phyloP scores from a whole-genome alignment of 73 alveolate genomes.

The Paramecium caudatum region DNA sequence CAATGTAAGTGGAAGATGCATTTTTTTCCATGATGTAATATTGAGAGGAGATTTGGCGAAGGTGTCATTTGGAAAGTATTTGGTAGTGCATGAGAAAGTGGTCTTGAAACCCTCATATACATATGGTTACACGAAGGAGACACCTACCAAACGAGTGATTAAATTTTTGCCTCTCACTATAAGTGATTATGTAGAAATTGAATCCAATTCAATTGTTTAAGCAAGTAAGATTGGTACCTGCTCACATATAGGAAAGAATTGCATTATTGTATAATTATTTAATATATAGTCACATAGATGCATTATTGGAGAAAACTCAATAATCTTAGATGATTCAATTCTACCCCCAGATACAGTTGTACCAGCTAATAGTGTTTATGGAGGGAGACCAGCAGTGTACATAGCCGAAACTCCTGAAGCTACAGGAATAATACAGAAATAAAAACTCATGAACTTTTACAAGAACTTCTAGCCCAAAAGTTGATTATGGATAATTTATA shows the following conservation, averaged over 20 bases:
- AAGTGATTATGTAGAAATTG: slow-evolving; percentile 87
- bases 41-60: slow-evolving; percentile 86
- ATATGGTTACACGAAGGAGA: slow-evolving; percentile 5
- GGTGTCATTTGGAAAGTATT: slow-evolving; percentile 81
- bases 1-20: slow-evolving; percentile 79
- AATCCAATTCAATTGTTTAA: slow-evolving; percentile 77
- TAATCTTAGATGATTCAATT: slow-evolving; percentile 81
- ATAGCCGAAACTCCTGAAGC: slow-evolving; percentile 54
- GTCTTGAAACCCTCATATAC: slow-evolving; percentile 80
- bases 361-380: slow-evolving; percentile 87
- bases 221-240: slow-evolving; percentile 83
- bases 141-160: slow-evolving; percentile 56
- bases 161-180: slow-evolving; percentile 76
- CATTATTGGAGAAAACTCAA: slow-evolving; percentile 81
- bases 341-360: slow-evolving; percentile 86
- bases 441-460: slow-evolving; percentile 28
- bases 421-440: slow-evolving; percentile 24
- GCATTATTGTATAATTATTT: slow-evolving; percentile 73
- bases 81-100: slow-evolving; percentile 81
- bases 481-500: no score
- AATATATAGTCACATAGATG: slow-evolving; percentile 79
- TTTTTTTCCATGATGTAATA: slow-evolving; percentile 73
- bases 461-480: slow-evolving; percentile 54
- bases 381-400: slow-evolving; percentile 88
- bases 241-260: slow-evolving; percentile 87